Percentiles rank a stretch among this genome's conserved stretches.
These are phyloP conservation scores for Silybum marianum DNA, from an alignment of 129 eudicot genomes.

Conservation along the genomic window DNA sequence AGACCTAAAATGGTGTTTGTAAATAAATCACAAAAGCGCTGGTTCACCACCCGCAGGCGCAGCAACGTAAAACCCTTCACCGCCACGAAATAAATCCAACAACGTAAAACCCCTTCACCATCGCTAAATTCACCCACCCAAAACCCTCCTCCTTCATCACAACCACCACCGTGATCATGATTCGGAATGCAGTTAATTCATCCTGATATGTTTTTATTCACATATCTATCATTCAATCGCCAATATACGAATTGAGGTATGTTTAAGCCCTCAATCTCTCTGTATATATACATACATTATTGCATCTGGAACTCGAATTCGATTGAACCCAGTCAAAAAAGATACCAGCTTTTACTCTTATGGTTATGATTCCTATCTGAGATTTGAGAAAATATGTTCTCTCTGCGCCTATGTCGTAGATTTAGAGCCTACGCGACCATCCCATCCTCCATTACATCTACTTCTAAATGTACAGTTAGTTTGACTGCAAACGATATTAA, in stretches of 20 bases:
- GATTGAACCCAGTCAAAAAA: background rate
- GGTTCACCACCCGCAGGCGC: conserved; percentile 22
- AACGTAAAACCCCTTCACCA: conserved; percentile 22
- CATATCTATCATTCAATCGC: conserved; percentile 9
- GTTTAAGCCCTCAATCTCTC: conserved; percentile 14
- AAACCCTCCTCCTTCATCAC: background rate
- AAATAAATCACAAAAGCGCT: background rate
- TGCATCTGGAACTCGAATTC: background rate
- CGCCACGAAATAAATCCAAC: conserved; percentile 21
- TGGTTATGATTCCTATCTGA: conserved; percentile 27
- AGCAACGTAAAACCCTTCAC: conserved; percentile 41
- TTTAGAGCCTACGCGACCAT: conserved; percentile 25
- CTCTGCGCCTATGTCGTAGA: conserved; percentile 37
- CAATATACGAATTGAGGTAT: conserved; percentile 21
- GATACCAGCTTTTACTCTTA: background rate
- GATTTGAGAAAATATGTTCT: conserved; percentile 31
- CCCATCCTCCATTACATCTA: conserved; percentile 3
- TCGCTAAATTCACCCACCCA: conserved; percentile 12
- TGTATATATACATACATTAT: background rate
- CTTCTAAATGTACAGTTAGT: conserved; percentile 3
- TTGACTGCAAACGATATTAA: conserved; percentile 33
- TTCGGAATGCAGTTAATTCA: conserved; percentile 18
- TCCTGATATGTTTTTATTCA: background rate
- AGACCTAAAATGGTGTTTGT: conserved; percentile 24
- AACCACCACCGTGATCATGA: background rate